Base-by-base conservation (phyloP, 2,329 filamentous ascomycete species). In the Aspergillus chevalieri region DNA sequence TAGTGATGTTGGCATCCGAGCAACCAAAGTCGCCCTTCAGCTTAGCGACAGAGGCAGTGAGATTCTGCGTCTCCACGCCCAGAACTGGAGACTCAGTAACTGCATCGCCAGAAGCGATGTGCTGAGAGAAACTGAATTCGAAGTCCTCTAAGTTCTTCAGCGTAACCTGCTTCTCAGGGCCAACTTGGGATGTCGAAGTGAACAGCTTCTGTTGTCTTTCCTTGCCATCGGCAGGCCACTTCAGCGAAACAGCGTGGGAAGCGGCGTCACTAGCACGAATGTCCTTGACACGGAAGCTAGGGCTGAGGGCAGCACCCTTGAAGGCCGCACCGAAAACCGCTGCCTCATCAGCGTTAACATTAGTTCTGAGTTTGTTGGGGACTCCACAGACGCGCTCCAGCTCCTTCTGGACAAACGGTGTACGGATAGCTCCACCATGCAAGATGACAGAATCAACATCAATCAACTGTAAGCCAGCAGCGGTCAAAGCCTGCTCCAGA, bases 271-370 rank as follows among this genome's bases (percentile, higher is more conserved):
- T 79, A 46, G 87, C 82, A 51, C 87, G 81, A 57, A 98, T 98
- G 65, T 97, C 93, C 78, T 97, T 98, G 65, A 98, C 93, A 53
- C 90, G 86, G 83, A 98, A 98, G 67, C 87, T 92, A 38, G 92
- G 90, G 72, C 89, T 96, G 51, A 98, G 79, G 59, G 89, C 84
- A 47, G 93, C 93, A 46, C 89, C 93, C 65, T 91, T 89, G 78
- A 98, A 97, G 24, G 87, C 91, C 48, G 93, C 92, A 60, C 93
- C 93, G 68, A 97, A 95, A 8, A 95, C 93, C 46, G 93, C 93
- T 21, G 93, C 87, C 72, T 98, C 93, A 63, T 98, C 93, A 9
- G 92, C 87, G 73, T 98, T 98, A 65, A 98, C 93, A 61, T 94
- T 98, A 64, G 85, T 87, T 56, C 90, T 86, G 52, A 98, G 78